These are phyloP conservation scores for Coniella lustricola DNA, from an alignment of 2,329 filamentous ascomycete genomes.

Conservation along the genomic window DNA sequence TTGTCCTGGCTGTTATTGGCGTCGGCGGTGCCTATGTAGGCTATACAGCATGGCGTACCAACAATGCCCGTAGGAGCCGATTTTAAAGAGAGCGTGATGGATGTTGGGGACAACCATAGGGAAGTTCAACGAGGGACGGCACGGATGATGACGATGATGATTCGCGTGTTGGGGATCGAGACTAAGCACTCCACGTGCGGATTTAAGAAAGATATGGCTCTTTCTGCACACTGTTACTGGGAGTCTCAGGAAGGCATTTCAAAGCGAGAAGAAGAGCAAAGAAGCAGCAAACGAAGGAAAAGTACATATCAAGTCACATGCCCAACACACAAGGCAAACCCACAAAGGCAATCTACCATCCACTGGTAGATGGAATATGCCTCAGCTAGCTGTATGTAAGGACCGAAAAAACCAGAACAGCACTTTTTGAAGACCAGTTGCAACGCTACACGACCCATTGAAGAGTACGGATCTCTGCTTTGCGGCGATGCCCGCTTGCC, in stretches of 20 bases:
- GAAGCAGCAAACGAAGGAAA: neutral
- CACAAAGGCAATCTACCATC: neutral
- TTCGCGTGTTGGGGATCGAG: neutral
- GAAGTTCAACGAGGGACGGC: neutral
- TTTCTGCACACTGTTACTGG: slow-evolving; percentile 9
- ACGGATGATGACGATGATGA: neutral
- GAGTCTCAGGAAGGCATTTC: slow-evolving; percentile 9
- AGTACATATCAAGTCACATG: slow-evolving; percentile 6
- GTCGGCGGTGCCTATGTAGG: slow-evolving; percentile 74
- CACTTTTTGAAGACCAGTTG: too few relatives aligned
- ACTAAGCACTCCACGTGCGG: neutral
- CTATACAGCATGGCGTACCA: slow-evolving; percentile 73
- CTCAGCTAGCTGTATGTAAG: neutral
- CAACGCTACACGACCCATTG: neutral
- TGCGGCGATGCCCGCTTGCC: neutral
- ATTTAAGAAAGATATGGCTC: neutral
- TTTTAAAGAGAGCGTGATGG: slow-evolving; percentile 34
- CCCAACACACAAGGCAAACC: neutral
- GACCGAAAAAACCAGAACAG: neutral
- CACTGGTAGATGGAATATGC: neutral
- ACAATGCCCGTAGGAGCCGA: slow-evolving; percentile 50
- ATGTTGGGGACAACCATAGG: neutral
- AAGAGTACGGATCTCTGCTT: neutral
- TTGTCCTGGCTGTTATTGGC: slow-evolving; percentile 65
- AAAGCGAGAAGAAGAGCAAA: neutral